These are phyloP conservation scores for Citrus mangshanensis DNA, from an alignment of 345 rosid genomes.

Conservation along the genomic window DNA sequence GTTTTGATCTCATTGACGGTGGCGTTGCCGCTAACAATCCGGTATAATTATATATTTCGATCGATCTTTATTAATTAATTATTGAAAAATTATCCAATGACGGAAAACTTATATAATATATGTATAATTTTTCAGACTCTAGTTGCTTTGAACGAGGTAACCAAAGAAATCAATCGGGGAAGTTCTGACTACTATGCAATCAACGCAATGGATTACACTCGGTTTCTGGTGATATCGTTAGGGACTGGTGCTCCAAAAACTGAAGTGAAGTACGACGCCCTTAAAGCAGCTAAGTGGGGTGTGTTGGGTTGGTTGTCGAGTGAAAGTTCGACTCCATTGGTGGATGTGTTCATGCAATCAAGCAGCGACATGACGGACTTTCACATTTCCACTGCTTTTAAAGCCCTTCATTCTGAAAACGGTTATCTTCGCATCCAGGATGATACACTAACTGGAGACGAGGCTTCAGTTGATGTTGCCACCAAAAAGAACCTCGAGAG, in stretches of 20 bases:
- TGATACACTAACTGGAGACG: slow-evolving; percentile 39
- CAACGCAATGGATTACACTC: slow-evolving; percentile 30
- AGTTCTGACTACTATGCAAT: slow-evolving; percentile 20
- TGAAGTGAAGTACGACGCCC: slow-evolving; percentile 27
- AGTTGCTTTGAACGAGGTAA: slow-evolving; percentile 42
- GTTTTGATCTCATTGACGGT: slow-evolving; percentile 68
- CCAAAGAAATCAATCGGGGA: slow-evolving; percentile 22
- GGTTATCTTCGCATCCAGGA: slow-evolving; percentile 57
- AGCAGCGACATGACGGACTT: slow-evolving; percentile 40
- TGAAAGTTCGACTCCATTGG: slow-evolving; percentile 27
- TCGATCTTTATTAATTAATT: too few relatives aligned
- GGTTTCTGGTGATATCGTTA: slow-evolving; percentile 34
- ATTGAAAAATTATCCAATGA: too few relatives aligned
- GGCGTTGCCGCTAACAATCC: slow-evolving; percentile 75
- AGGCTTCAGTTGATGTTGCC: slow-evolving; percentile 51
- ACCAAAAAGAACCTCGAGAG: slow-evolving; percentile 44
- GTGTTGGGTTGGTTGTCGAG: slow-evolving; percentile 37
- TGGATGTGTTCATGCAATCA: slow-evolving; percentile 35
- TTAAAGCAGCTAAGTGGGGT: slow-evolving; percentile 39
- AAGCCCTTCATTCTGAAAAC: slow-evolving; percentile 33
- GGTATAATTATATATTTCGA: not conserved
- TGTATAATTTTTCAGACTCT: slow-evolving; percentile 25
- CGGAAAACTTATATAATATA: too few relatives aligned
- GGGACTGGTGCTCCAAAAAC: slow-evolving; percentile 35
- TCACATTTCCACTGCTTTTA: slow-evolving; percentile 34